Base-by-base conservation (phyloP, 495 filamentous ascomycete genomes). In the Xylaria telfairii region DNA sequence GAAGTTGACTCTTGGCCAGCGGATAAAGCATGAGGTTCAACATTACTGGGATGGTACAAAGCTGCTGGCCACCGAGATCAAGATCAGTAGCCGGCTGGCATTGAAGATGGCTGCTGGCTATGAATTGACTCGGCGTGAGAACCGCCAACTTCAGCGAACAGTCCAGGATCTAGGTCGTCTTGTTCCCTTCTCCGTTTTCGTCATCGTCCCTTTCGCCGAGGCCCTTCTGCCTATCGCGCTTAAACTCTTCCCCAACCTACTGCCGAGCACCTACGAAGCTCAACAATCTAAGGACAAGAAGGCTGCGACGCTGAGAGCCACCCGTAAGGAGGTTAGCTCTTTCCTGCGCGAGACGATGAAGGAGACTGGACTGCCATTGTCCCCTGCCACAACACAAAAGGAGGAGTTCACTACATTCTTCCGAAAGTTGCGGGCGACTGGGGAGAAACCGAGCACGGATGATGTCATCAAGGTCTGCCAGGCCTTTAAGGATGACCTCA, bases 1-100 rank as follows among this genome's bases (percentile, higher is more conserved):
- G 83, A 96, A 96, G 74, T 83, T 97, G 83, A 97, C 96, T 0
- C 47, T 98, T 4, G 90, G 88, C 79, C 93, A 98, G 78, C 97
- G 94, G 84, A 87, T 98, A 74, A 98, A 97, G 86, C 92, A 93
- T 77, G 96, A 98, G 78, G 84, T 85, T 19, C 87, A 90, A 71
- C 96, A 99, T 80, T 99, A 98, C 83, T 98, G 96, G 96, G 96
- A 99, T 86, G 96, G 96, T 46, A 99, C 95, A n/a, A 99, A 99
- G 81, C 84, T 99, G 72, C 86, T 99, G 74, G 93, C 92, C 30
- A 92, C 92, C 0, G 96, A 99, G 82, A 91, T 98, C 69, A 91
- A 84, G 80, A 99, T 99, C 77, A 97, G 94, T 81, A 91, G 90
- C 13, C 91, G 91, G 46, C 83, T 99, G 71, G 96, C 94, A 1